Percentiles rank a stretch among this genome's conserved stretches.
Evolutionary conservation across 1,139 yeast species (phyloP).

Genomic region (Pichia sp.): DNA sequence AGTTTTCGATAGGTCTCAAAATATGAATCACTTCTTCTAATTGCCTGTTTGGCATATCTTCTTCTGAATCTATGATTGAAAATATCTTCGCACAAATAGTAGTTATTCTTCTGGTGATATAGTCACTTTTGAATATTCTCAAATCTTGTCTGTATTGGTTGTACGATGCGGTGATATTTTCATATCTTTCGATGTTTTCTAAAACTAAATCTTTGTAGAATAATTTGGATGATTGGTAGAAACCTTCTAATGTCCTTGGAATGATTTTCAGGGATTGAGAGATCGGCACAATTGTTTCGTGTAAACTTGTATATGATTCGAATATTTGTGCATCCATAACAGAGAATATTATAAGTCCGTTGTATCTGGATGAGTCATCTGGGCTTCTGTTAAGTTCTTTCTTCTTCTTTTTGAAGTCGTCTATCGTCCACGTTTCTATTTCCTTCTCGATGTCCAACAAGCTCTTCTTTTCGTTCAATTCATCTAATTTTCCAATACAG

Average conservation of each 20-base stretch:
- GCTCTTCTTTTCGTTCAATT: constrained; percentile 38
- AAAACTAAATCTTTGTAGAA: constrained; percentile 37
- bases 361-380: constrained; percentile 23
- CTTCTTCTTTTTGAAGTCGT: constrained; percentile 31
- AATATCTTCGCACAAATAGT: constrained; percentile 34
- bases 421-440: background rate
- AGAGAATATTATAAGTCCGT: constrained; percentile 12
- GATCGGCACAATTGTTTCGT: constrained; percentile 45
- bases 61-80: background rate
- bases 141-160: constrained; percentile 41
- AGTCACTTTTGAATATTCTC: constrained; percentile 40
- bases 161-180: constrained; percentile 41
- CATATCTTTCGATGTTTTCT: constrained; percentile 41
- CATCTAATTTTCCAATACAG: constrained; percentile 35
- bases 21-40: constrained; percentile 32
- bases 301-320: constrained; percentile 35
- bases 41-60: constrained; percentile 43
- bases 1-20: constrained; percentile 12
- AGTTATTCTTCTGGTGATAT: constrained; percentile 58
- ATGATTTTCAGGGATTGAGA: constrained; percentile 59
- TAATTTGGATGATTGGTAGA: constrained; percentile 35
- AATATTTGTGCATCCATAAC: constrained; percentile 30
- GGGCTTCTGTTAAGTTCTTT: constrained; percentile 35
- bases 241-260: constrained; percentile 52
- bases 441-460: constrained; percentile 26